Evolutionary conservation across 768 basidiomycete genomes (phyloP).

Genomic region (Phaeotremella fagi): DNA sequence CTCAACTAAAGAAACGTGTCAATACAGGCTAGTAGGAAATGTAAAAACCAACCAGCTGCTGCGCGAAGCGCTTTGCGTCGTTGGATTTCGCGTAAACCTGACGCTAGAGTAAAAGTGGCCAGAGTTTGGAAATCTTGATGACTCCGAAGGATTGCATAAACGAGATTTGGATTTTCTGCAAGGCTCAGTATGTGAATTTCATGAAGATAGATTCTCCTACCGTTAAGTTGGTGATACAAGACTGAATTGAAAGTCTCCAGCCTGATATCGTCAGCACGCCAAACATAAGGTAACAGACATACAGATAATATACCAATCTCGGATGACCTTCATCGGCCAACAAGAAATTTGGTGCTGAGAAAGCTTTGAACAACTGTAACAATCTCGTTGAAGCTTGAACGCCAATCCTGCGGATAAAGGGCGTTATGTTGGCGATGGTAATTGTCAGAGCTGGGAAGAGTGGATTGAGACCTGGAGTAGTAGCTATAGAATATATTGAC

Average conservation of each 20-base stretch:
- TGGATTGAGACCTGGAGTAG: slow-evolving; percentile 77
- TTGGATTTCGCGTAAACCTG: slow-evolving; percentile 79
- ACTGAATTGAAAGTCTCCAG: slow-evolving; percentile 87
- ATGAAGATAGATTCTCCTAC: slow-evolving; percentile 9
- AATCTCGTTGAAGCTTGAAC: slow-evolving; percentile 77
- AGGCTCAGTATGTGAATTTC: neutral
- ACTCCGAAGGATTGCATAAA: slow-evolving; percentile 77
- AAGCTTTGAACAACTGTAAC: slow-evolving; percentile 82
- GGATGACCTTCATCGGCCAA: slow-evolving; percentile 94
- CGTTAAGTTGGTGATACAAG: slow-evolving; percentile 64
- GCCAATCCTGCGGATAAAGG: slow-evolving; percentile 74
- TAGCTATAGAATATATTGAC: slow-evolving; percentile 85
- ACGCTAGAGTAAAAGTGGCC: slow-evolving; percentile 81
- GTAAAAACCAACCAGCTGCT: slow-evolving; percentile 23
- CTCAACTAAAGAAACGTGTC: neutral
- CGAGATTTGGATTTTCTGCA: slow-evolving; percentile 74
- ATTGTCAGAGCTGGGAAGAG: slow-evolving; percentile 91
- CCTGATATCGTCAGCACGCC: slow-evolving; percentile 50
- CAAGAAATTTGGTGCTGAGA: slow-evolving; percentile 82
- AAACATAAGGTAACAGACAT: slow-evolving; percentile 27
- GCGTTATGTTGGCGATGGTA: slow-evolving; percentile 78
- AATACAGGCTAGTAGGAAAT: neutral
- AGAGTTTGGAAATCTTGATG: slow-evolving; percentile 83
- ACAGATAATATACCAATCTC: slow-evolving; percentile 86
- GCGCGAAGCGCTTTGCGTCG: slow-evolving; percentile 61